Percentiles rank a stretch among this genome's conserved stretches.
Conservation (phyloP, 768 basidiomycete genomes). For the Mrakia hoshinonis region DNA sequence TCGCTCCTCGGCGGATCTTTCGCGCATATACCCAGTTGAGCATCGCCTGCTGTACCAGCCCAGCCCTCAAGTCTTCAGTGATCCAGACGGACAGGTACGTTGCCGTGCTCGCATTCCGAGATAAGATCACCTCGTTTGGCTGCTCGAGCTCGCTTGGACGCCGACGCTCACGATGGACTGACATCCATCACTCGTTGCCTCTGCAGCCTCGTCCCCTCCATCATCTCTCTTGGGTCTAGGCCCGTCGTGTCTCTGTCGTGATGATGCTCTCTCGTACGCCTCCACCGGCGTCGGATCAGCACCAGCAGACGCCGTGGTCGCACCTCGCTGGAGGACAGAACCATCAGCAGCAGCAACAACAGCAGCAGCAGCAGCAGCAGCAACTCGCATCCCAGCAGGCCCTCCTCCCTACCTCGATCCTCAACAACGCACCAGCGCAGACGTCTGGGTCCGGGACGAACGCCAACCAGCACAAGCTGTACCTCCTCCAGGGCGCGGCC, state of each 20-base stretch:
- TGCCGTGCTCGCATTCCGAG: too few relatives aligned
- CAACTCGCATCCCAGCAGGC: constrained; percentile 25
- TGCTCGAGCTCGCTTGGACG: too few relatives aligned
- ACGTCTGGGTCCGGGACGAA: constrained; percentile 13
- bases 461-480: constrained; percentile 32
- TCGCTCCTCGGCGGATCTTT: too few relatives aligned
- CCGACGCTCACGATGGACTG: too few relatives aligned
- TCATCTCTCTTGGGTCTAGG: too few relatives aligned
- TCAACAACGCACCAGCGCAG: constrained; percentile 15
- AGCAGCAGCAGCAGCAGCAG: constrained; percentile 29
- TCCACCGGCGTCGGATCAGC: constrained; percentile 14
- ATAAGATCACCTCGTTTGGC: too few relatives aligned
- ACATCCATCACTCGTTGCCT: too few relatives aligned
- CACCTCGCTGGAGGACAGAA: constrained; percentile 18
- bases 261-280: constrained; percentile 6
- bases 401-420: constrained; percentile 27
- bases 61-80: too few relatives aligned
- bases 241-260: background rate
- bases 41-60: too few relatives aligned
- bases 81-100: too few relatives aligned
- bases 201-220: background rate
- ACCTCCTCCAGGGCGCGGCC: constrained; percentile 36
- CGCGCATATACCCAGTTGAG: too few relatives aligned
- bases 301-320: constrained; percentile 8
- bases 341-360: constrained; percentile 34